A percentile compares a stretch with the other conserved stretches of the same genome.
phyloP scores from a whole-genome alignment of 768 basidiomycete species.

The Boletus bicolor region DNA sequence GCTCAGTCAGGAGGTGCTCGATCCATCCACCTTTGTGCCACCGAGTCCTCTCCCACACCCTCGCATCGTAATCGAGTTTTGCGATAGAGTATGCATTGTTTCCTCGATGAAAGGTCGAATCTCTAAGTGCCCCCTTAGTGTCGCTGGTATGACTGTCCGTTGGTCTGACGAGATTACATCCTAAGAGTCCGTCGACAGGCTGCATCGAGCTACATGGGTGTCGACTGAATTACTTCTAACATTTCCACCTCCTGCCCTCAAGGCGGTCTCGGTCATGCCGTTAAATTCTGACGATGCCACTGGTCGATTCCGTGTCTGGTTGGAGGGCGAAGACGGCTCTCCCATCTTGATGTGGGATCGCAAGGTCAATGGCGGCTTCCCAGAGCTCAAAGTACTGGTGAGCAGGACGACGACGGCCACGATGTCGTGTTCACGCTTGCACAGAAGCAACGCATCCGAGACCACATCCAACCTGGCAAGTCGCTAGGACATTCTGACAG shows the following conservation, averaged over 20 bases:
- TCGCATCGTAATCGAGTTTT: conserved; percentile 85
- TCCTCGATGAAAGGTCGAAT: neutral
- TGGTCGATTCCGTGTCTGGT: conserved; percentile 91
- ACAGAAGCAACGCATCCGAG: conserved; percentile 88
- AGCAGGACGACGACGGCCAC: conserved; percentile 25
- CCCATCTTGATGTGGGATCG: conserved; percentile 79
- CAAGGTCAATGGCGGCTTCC: conserved; percentile 88
- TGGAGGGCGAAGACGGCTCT: conserved; percentile 39
- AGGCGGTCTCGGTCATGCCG: conserved; percentile 68
- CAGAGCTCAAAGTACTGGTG: conserved; percentile 83
- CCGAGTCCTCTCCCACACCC: conserved; percentile 48
- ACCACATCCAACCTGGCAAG: conserved; percentile 75
- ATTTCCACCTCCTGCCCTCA: conserved; percentile 76
- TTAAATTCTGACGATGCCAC: conserved; percentile 77
- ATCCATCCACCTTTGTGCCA: conserved; percentile 54
- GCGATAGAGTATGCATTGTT: conserved; percentile 66
- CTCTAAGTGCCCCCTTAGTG: conserved; percentile 45
- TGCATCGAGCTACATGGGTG: conserved; percentile 91
- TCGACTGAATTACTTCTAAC: conserved; percentile 90
- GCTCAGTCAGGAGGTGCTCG: conserved; percentile 29
- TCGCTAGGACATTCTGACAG: conserved; percentile 89
- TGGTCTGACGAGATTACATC: neutral
- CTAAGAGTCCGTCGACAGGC: conserved; percentile 45
- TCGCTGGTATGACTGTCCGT: conserved; percentile 60
- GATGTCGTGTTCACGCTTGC: conserved; percentile 4